phyloP scores from a whole-genome alignment of 805 yeast species.

The Metschnikowia gelsemii region DNA sequence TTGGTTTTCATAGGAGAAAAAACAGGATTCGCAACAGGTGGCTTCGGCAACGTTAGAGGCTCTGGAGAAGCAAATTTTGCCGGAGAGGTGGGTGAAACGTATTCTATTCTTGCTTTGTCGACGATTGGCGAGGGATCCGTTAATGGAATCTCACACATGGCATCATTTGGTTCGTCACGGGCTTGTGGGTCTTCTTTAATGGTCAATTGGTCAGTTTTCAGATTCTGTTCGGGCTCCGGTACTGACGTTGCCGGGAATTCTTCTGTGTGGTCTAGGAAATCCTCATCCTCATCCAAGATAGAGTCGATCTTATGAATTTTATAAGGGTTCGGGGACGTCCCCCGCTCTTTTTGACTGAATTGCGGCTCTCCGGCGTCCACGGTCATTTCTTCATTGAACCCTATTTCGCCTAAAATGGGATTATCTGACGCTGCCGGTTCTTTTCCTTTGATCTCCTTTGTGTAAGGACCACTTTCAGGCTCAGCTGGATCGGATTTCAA shows the following conservation, averaged over 20 bases:
- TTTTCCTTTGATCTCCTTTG: neutral
- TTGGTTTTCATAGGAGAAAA: conserved; percentile 10
- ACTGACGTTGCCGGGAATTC: too few species aligned
- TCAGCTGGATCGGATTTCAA: too few species aligned
- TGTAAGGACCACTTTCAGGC: neutral
- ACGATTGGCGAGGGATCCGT: conserved; percentile 1
- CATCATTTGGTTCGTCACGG: too few species aligned
- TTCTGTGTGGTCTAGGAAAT: conserved; percentile 6
- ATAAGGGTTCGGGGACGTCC: neutral
- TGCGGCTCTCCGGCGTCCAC: neutral
- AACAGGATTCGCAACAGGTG: neutral
- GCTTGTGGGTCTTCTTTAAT: too few species aligned
- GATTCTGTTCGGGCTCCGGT: too few species aligned
- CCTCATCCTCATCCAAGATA: conserved; percentile 10
- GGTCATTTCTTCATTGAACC: neutral
- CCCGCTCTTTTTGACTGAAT: neutral
- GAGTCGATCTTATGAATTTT: conserved; percentile 5
- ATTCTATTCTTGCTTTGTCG: too few species aligned
- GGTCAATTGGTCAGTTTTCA: too few species aligned
- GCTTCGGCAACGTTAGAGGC: neutral
- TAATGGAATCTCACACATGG: conserved; percentile 8
- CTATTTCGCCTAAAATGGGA: neutral
- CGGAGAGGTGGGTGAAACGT: neutral
- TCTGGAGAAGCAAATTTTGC: neutral
- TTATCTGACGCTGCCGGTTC: neutral